Evolutionary conservation across 371 early-diverging fungal genomes (phyloP).

Genomic region (Mucor velutinosus): DNA sequence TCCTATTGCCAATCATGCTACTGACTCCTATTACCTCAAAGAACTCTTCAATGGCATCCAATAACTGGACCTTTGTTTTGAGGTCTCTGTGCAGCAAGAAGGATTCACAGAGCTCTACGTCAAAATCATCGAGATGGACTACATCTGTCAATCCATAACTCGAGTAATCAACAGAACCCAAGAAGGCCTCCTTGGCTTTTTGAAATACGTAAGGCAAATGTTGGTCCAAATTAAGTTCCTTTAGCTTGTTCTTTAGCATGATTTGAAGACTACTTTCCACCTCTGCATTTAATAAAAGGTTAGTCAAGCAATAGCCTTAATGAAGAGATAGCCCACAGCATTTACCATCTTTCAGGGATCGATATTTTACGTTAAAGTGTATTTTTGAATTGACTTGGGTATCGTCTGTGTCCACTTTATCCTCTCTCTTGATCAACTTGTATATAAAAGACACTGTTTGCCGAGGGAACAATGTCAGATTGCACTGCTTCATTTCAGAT

Average conservation of each 20-base stretch:
- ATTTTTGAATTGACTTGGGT: constrained; percentile 43
- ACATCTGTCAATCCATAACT: constrained; percentile 66
- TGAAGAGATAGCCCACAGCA: neutral
- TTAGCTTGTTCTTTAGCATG: constrained; percentile 47
- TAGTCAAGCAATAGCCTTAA: neutral
- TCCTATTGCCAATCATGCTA: neutral
- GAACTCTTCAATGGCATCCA: constrained; percentile 55
- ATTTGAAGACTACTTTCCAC: constrained; percentile 61
- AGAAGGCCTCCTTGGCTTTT: constrained; percentile 56
- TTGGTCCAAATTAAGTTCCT: constrained; percentile 50
- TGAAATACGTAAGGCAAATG: constrained; percentile 55
- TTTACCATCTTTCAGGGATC: constrained; percentile 61
- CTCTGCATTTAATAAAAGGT: constrained; percentile 41
- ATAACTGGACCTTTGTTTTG: constrained; percentile 49
- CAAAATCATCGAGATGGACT: constrained; percentile 62
- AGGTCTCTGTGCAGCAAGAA: constrained; percentile 60
- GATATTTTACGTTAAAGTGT: constrained; percentile 58
- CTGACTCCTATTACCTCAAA: constrained; percentile 36
- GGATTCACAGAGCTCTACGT: constrained; percentile 56
- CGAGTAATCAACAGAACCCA: constrained; percentile 57
- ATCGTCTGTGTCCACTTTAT: constrained; percentile 14
- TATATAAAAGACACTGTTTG: constrained; percentile 66
- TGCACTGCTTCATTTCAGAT: constrained; percentile 43
- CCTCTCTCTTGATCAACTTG: constrained; percentile 53
- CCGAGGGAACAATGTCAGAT: constrained; percentile 65